These are phyloP conservation scores for Effrenium voratum DNA, from an alignment of 73 alveolate genomes.

Conservation along the genomic window DNA sequence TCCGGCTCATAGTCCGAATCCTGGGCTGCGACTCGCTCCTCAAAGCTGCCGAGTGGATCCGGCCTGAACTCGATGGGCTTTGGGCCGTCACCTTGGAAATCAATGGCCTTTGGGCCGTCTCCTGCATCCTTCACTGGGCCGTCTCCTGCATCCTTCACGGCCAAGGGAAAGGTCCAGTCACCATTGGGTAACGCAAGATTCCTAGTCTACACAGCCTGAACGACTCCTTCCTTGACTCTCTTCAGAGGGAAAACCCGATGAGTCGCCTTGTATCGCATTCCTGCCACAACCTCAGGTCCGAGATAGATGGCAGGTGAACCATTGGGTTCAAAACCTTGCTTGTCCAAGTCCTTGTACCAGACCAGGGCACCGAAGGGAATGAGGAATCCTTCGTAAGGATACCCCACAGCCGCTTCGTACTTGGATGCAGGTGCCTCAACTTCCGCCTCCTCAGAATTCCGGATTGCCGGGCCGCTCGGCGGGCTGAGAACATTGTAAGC, in stretches of 20 bases:
- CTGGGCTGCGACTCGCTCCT: neutral
- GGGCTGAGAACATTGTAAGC: neutral
- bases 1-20: neutral
- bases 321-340: constrained; percentile 13
- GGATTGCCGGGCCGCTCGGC: neutral
- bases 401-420: constrained; percentile 29
- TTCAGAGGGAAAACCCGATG: constrained; percentile 2
- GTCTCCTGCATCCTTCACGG: too few species aligned
- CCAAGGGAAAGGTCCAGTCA: constrained; percentile 1
- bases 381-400: constrained; percentile 44
- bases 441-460: neutral
- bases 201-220: neutral
- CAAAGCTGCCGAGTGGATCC: neutral
- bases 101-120: neutral
- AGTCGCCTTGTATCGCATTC: constrained; percentile 8
- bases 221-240: neutral
- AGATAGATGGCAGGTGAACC: constrained; percentile 23
- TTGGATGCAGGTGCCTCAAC: neutral
- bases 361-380: constrained; percentile 58
- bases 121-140: neutral
- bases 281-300: constrained; percentile 13
- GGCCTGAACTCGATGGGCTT: neutral
- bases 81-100: neutral
- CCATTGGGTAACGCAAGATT: constrained; percentile 31
- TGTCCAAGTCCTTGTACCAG: constrained; percentile 21